Evolutionary conservation across 1,139 yeast species (phyloP).

Genomic region (Pneumocystis sp.): DNA sequence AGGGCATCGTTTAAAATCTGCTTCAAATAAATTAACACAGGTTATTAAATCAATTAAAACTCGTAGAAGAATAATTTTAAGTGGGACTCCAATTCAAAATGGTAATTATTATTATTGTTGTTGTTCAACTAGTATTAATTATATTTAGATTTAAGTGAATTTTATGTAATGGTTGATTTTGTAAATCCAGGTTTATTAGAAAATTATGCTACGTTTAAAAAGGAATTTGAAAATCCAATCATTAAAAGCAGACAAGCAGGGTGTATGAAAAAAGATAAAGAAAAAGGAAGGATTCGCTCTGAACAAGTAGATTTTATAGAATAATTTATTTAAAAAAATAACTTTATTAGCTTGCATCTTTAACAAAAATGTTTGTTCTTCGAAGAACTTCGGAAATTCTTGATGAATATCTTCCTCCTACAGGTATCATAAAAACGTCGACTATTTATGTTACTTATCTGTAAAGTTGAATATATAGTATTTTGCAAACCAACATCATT

Average conservation of each 20-base stretch:
- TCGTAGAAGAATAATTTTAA: conserved; percentile 44
- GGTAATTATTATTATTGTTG: neutral
- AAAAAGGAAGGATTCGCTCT: conserved; percentile 47
- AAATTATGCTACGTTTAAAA: conserved; percentile 45
- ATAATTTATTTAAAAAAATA: neutral
- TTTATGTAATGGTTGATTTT: conserved; percentile 65
- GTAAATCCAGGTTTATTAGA: conserved; percentile 76
- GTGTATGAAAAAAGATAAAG: conserved; percentile 38
- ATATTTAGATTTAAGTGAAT: conserved; percentile 52
- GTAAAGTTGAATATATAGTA: conserved; percentile 47
- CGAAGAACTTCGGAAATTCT: conserved; percentile 60
- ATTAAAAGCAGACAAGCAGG: conserved; percentile 56
- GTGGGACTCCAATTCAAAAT: conserved; percentile 94
- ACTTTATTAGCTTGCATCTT: conserved; percentile 30
- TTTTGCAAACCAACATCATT: conserved; percentile 59
- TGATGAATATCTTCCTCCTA: conserved; percentile 54
- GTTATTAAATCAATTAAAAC: conserved; percentile 30
- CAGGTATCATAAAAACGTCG: conserved; percentile 17
- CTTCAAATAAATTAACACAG: neutral
- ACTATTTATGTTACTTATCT: neutral
- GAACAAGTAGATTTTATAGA: conserved; percentile 25
- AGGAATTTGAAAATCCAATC: conserved; percentile 55
- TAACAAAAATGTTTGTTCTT: conserved; percentile 54
- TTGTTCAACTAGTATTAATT: neutral
- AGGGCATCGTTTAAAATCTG: conserved; percentile 12